These are phyloP conservation scores for Hyphopichia pseudoburtonii DNA, from an alignment of 1,139 yeast genomes.

Conservation along the genomic window DNA sequence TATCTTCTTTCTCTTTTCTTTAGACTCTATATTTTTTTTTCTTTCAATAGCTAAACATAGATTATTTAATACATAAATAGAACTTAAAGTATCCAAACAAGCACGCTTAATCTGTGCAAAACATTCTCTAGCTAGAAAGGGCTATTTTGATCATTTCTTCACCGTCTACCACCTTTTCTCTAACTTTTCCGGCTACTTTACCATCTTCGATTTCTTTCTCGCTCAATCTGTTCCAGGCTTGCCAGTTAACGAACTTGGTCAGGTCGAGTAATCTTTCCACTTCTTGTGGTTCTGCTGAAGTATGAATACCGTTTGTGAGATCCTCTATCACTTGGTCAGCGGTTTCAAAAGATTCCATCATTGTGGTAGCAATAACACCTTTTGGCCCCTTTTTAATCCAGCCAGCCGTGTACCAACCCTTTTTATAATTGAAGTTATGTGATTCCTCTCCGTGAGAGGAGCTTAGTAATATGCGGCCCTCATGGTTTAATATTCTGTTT, in stretches of 20 bases:
- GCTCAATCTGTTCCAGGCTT: constrained; percentile 68
- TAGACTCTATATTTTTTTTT: no score
- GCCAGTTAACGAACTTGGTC: constrained; percentile 56
- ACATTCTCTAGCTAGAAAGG: no score
- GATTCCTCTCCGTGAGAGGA: constrained; percentile 21
- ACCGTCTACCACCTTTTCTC: constrained; percentile 56
- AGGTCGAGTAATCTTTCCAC: constrained; percentile 19
- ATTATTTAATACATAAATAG: no score
- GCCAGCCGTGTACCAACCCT: constrained; percentile 79
- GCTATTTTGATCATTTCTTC: constrained; percentile 48
- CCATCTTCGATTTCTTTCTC: constrained; percentile 55
- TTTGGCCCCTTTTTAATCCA: constrained; percentile 90
- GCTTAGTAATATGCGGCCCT: constrained; percentile 55
- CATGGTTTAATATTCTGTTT: constrained; percentile 58
- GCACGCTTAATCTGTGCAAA: no score
- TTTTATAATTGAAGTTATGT: constrained; percentile 22
- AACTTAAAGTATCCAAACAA: no score
- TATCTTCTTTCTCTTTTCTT: neutral
- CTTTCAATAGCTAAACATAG: no score
- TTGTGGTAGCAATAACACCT: constrained; percentile 91
- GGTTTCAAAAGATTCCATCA: constrained; percentile 79
- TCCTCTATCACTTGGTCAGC: constrained; percentile 67
- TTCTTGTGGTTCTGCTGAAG: constrained; percentile 21
- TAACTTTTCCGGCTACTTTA: constrained; percentile 43
- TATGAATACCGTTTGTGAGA: constrained; percentile 34